These are phyloP conservation scores for Suillus paluster DNA, from an alignment of 768 basidiomycete genomes.

Conservation along the genomic window DNA sequence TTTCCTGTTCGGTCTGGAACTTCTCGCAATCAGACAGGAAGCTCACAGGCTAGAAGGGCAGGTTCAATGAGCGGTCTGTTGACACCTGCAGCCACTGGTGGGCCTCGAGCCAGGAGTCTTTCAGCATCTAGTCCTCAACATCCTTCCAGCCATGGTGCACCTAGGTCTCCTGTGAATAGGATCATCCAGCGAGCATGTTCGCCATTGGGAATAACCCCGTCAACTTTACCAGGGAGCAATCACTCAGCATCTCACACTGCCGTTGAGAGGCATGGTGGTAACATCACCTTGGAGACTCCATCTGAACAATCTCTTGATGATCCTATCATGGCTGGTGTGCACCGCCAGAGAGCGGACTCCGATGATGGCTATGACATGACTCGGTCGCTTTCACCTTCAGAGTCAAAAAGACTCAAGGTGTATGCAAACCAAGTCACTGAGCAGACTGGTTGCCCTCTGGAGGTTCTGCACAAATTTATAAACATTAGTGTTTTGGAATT, in stretches of 20 bases:
- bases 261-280: background rate
- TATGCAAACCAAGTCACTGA: background rate
- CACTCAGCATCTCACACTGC: background rate
- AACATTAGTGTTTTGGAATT: background rate
- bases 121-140: background rate
- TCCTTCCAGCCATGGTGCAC: no score
- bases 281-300: background rate
- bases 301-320: background rate
- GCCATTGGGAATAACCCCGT: background rate
- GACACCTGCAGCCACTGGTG: background rate
- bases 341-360: background rate
- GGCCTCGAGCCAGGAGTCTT: background rate
- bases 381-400: background rate
- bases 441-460: background rate
- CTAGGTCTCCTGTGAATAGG: background rate
- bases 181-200: background rate
- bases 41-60: background rate
- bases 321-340: background rate
- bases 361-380: background rate
- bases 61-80: background rate
- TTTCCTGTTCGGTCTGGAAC: background rate
- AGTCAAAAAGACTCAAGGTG: background rate
- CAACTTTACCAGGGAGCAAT: background rate
- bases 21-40: background rate
- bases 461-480: background rate